Conservation (phyloP, 2,329 filamentous ascomycete species). For the Phyllosticta ampelicida region DNA sequence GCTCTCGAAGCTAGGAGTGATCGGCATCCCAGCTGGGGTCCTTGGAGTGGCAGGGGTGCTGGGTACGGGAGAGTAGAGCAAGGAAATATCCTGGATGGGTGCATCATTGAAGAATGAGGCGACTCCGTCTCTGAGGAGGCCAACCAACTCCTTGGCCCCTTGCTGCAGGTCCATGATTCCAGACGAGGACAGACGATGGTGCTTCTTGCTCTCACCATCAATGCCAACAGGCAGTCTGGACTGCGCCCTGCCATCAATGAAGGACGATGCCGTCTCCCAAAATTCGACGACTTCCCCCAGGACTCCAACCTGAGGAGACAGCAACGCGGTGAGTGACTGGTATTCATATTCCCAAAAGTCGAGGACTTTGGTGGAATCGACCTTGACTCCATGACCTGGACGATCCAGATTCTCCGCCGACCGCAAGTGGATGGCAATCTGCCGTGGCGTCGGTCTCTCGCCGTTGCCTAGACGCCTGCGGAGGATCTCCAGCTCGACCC, state of each 20-base stretch:
- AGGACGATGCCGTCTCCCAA: constrained; percentile 84
- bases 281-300: constrained; percentile 86
- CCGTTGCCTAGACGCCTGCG: constrained; percentile 66
- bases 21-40: constrained; percentile 44
- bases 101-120: constrained; percentile 75
- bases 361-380: constrained; percentile 72
- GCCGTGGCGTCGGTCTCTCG: constrained; percentile 58
- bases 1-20: constrained; percentile 52
- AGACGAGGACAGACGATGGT: constrained; percentile 67
- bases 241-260: constrained; percentile 79
- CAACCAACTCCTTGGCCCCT: constrained; percentile 71
- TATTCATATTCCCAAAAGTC: constrained; percentile 90
- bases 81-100: constrained; percentile 81
- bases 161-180: constrained; percentile 63
- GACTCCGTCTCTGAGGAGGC: constrained; percentile 68
- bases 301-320: constrained; percentile 65
- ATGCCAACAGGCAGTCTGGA: constrained; percentile 67
- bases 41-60: constrained; percentile 58
- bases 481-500: constrained; percentile 84
- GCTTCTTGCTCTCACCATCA: constrained; percentile 67
- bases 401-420: constrained; percentile 46
- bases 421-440: constrained; percentile 64
- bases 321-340: constrained; percentile 58
- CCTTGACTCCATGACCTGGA: constrained; percentile 37
- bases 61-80: constrained; percentile 72